These are phyloP conservation scores for Fusarium sp. DNA, from an alignment of 2,329 filamentous ascomycete genomes.

Conservation along the genomic window DNA sequence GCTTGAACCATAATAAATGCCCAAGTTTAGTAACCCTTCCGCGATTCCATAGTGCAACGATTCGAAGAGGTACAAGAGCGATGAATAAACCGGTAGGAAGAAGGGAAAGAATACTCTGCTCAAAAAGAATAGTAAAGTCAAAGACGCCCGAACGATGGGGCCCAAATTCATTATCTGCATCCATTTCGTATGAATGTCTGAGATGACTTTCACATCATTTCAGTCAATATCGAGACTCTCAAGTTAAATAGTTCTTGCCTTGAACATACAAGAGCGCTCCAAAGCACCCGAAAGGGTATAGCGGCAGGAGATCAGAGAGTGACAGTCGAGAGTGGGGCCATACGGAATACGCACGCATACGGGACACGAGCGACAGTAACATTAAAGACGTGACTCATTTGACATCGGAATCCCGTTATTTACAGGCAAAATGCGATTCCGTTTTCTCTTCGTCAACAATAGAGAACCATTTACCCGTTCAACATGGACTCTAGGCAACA, in stretches of 20 bases:
- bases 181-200: conserved; percentile 2
- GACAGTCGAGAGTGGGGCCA: conserved; percentile 10
- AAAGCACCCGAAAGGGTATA: conserved; percentile 18
- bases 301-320: neutral
- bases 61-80: conserved; percentile 39
- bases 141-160: conserved; percentile 46
- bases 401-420: neutral
- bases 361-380: neutral
- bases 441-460: too few species aligned
- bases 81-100: conserved; percentile 48
- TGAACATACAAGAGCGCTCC: conserved; percentile 21
- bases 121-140: conserved; percentile 53
- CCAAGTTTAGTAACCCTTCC: conserved; percentile 7
- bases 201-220: neutral
- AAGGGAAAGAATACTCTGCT: conserved; percentile 51
- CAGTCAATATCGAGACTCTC: neutral
- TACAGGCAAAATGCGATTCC: too few species aligned
- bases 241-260: conserved; percentile 5
- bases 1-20: conserved; percentile 42
- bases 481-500: neutral
- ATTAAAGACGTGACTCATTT: neutral
- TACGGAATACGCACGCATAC: conserved; percentile 27
- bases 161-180: conserved; percentile 43
- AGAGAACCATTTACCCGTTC: neutral
- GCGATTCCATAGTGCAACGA: conserved; percentile 29